Evolutionary conservation across 768 basidiomycete species (phyloP).

Genomic region (Gymnopilus junonius): DNA sequence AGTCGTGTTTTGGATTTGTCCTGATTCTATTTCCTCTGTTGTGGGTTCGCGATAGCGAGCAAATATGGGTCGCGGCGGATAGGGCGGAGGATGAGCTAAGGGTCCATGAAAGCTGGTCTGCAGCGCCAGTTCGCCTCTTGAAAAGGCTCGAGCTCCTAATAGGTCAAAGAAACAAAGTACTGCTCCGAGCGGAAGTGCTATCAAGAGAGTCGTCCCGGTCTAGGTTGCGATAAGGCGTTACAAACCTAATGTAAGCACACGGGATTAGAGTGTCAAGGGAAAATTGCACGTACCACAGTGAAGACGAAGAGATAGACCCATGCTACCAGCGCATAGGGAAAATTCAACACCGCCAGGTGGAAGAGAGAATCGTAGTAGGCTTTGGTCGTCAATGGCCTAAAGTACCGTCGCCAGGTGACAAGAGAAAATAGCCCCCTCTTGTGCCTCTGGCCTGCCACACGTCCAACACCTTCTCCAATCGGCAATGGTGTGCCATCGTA

Average conservation of each 20-base stretch:
- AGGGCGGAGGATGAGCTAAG: conserved; percentile 57
- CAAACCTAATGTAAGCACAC: background rate
- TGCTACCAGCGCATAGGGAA: conserved; percentile 78
- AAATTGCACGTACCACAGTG: conserved; percentile 63
- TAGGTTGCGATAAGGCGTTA: conserved; percentile 27
- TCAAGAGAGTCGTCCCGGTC: conserved; percentile 81
- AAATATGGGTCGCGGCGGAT: conserved; percentile 77
- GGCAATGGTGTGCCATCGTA: conserved; percentile 26
- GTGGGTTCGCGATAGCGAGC: conserved; percentile 60
- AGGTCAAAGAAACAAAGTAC: conserved; percentile 79
- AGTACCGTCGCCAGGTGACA: conserved; percentile 59
- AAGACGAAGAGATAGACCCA: conserved; percentile 83
- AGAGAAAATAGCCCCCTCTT: conserved; percentile 33
- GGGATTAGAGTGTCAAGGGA: background rate
- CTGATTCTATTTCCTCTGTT: conserved; percentile 53
- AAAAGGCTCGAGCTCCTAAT: conserved; percentile 71
- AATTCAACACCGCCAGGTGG: conserved; percentile 75
- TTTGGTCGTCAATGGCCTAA: conserved; percentile 56
- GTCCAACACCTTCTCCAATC: conserved; percentile 18
- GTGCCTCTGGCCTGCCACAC: conserved; percentile 10
- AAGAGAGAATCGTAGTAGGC: conserved; percentile 71
- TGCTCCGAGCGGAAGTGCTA: conserved; percentile 78
- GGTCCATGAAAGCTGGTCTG: conserved; percentile 75
- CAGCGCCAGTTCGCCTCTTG: conserved; percentile 74
- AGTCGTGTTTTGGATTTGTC: conserved; percentile 21